Evolutionary conservation across 139 green algal genomes (phyloP), one percentile per base, ranked within the genome.

Genomic region (Microglena sp.): DNA sequence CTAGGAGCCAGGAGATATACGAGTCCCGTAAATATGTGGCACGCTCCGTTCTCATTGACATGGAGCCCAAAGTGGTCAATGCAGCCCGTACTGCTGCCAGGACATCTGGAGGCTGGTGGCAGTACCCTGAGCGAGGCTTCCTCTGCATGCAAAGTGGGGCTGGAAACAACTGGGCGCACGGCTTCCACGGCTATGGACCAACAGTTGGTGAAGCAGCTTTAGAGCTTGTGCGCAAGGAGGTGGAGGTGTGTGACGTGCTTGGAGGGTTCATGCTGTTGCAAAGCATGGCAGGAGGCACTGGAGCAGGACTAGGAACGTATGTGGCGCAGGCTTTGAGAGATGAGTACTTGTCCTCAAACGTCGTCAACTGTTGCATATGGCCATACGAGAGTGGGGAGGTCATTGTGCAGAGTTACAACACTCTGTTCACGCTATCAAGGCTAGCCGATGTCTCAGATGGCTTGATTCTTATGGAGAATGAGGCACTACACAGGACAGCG

Each of bases 151-250:
- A 90, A 65, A 86, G 81, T 45, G 86, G 87, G 30, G 81, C 74
- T 21, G 89, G 86, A 34, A 95, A 95, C 74, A 95, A 95, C 75
- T 95, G 89, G 89, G 86, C 84, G 11, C 69, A 82, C 26, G 89
- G 89, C 2, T 92, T 86, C 68, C 59, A 84, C 53, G 60, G 68
- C 6, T 85, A 87, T 60, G 86, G 82, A 0, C 77, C 76, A 2
- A 18, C 22, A 11, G 70, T 86, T 53, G 36, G 55, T 4, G 59
- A 74, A 0, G 43, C 5, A 11, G 46, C 34, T 2, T 36, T 87
- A 55, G 81, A 90, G 4, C 63, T 83, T 21, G 74, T 89, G 4
- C 67, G 85, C 33, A 56, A 46, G 15, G n/a, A 80, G 76, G 80
- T 77, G 22, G 87, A 94, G 85, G 67, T 63, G 5, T 82, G 73